phyloP scores from a whole-genome alignment of 495 filamentous ascomycete species.

The Talaromyces stipitatus region DNA sequence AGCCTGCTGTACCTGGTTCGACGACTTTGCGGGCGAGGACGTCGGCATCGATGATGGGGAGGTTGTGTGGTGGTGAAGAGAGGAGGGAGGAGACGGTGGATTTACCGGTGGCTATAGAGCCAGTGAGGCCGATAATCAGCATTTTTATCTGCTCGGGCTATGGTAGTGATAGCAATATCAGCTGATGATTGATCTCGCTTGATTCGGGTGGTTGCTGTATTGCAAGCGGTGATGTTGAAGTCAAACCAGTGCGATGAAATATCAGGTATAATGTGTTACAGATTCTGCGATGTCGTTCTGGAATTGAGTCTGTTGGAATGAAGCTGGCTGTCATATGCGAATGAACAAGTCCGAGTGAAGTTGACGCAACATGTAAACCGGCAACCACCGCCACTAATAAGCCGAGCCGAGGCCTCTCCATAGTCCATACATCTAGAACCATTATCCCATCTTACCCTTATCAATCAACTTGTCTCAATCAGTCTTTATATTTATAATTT shows the following conservation, averaged over 20 bases:
- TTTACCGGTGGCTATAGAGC: constrained; percentile 97
- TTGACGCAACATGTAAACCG: neutral
- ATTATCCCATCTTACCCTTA: too few species aligned
- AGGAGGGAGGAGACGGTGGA: constrained; percentile 87
- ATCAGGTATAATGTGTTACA: neutral
- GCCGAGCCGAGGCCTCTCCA: neutral
- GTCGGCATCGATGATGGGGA: constrained; percentile 95
- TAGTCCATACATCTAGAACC: too few species aligned
- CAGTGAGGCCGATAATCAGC: constrained; percentile 93
- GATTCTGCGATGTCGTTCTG: too few species aligned
- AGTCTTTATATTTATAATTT: too few species aligned
- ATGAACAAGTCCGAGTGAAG: neutral
- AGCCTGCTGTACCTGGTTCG: constrained; percentile 77
- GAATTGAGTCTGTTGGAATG: neutral
- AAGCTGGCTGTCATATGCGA: neutral
- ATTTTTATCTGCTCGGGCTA: constrained; percentile 46
- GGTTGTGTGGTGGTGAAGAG: constrained; percentile 65
- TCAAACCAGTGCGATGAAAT: neutral
- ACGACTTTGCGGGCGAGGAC: constrained; percentile 83
- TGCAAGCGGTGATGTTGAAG: neutral
- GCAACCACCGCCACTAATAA: neutral
- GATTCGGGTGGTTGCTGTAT: neutral
- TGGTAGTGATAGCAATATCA: neutral
- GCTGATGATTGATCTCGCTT: neutral
- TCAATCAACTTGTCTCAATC: too few species aligned